A percentile compares a stretch with the other conserved stretches of the same genome.
Conservation (phyloP, 2,329 filamentous ascomycete species). For the Venturia effusa region DNA sequence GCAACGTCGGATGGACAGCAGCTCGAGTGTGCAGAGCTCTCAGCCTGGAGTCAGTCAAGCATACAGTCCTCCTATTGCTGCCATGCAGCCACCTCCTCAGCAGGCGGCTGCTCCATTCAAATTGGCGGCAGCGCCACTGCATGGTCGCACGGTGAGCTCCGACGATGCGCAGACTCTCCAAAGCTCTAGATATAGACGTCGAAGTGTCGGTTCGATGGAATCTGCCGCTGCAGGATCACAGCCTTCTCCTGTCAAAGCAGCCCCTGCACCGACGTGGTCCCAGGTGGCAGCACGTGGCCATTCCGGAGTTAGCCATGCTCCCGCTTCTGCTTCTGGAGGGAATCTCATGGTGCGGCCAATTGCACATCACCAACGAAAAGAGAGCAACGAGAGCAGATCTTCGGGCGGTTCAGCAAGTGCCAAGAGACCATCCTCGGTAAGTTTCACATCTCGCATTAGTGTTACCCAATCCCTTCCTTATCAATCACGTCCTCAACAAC, state of each 20-base stretch:
- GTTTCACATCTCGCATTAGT: slow-evolving; percentile 11
- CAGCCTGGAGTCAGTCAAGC: neutral
- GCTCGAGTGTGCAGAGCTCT: slow-evolving; percentile 18
- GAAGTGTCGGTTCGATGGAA: slow-evolving; percentile 65
- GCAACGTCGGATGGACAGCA: slow-evolving; percentile 45
- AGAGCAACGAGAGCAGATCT: slow-evolving; percentile 27
- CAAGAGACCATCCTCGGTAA: slow-evolving; percentile 23
- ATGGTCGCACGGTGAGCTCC: slow-evolving; percentile 58
- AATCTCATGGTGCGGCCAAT: slow-evolving; percentile 4
- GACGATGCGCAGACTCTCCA: slow-evolving; percentile 39
- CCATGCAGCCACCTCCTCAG: neutral
- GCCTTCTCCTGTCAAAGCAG: slow-evolving; percentile 9
- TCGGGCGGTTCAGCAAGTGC: slow-evolving; percentile 20
- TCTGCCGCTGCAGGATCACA: neutral
- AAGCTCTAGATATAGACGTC: slow-evolving; percentile 65
- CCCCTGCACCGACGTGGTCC: slow-evolving; percentile 13
- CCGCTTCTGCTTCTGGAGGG: too few species aligned
- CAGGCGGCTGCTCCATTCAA: neutral
- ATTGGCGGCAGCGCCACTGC: slow-evolving; percentile 38
- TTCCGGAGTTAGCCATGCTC: neutral
- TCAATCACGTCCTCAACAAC: slow-evolving; percentile 10
- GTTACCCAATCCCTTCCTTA: neutral
- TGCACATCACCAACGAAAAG: slow-evolving; percentile 20
- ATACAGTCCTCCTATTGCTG: neutral
- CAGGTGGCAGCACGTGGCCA: slow-evolving; percentile 10